Evolutionary conservation across 805 yeast genomes (phyloP).

Genomic region (Wickerhamiella qilinensis): DNA sequence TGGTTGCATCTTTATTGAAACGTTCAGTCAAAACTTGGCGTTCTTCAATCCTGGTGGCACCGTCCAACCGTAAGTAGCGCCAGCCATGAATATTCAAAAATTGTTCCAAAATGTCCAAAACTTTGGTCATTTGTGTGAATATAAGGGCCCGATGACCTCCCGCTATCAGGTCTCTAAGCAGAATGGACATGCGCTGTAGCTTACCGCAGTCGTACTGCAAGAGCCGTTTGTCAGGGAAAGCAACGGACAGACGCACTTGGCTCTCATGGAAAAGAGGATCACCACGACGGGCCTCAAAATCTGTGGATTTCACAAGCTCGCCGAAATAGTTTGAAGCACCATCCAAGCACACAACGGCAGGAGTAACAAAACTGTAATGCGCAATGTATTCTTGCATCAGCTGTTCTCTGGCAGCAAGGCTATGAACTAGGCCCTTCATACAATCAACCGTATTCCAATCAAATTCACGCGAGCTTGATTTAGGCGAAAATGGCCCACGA

Average conservation of each 20-base stretch:
- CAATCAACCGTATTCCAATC: slow-evolving; percentile 7
- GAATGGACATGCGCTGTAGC: slow-evolving; percentile 62
- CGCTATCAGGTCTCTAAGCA: slow-evolving; percentile 61
- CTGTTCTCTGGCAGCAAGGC: slow-evolving; percentile 20
- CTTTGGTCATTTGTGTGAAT: slow-evolving; percentile 97
- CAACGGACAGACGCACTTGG: slow-evolving; percentile 77
- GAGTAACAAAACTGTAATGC: slow-evolving; percentile 75
- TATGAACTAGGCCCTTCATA: slow-evolving; percentile 10
- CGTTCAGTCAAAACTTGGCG: slow-evolving; percentile 87
- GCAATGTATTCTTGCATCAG: slow-evolving; percentile 39
- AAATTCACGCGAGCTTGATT: background rate
- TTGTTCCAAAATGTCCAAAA: slow-evolving; percentile 80
- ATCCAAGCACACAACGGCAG: slow-evolving; percentile 66
- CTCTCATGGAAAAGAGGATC: slow-evolving; percentile 55
- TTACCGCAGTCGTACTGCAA: slow-evolving; percentile 95
- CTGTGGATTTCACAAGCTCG: background rate
- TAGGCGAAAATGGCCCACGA: background rate
- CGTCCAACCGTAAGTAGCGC: slow-evolving; percentile 87
- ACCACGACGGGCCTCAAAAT: slow-evolving; percentile 11
- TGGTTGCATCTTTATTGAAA: slow-evolving; percentile 70
- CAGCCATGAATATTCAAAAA: slow-evolving; percentile 90
- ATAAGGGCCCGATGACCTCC: slow-evolving; percentile 89
- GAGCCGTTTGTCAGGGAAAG: slow-evolving; percentile 88
- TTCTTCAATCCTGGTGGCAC: slow-evolving; percentile 94
- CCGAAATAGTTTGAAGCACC: slow-evolving; percentile 25